phyloP scores from a whole-genome alignment of 495 filamentous ascomycete genomes.

The Entonaema liquescens region DNA sequence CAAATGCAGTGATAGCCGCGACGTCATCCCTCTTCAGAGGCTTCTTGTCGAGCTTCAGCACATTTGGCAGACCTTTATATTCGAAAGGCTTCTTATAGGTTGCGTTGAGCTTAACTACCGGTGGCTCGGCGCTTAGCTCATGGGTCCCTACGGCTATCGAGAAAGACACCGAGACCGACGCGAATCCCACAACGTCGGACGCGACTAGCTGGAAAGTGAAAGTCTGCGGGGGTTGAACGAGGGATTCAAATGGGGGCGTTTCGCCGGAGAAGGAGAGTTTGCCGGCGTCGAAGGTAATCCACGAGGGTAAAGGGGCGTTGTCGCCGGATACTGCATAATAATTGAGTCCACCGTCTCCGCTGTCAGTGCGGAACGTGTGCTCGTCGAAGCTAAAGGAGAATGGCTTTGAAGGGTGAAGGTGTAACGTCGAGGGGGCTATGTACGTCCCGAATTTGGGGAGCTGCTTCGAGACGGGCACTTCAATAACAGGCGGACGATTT shows the following conservation, averaged over 20 bases:
- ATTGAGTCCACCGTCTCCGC: constrained; percentile 41
- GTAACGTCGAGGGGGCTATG: constrained; percentile 51
- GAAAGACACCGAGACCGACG: constrained; percentile 71
- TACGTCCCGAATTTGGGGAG: constrained; percentile 52
- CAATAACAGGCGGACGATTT: constrained; percentile 50
- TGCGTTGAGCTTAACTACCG: constrained; percentile 65
- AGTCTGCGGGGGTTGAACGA: constrained; percentile 71
- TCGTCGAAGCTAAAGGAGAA: constrained; percentile 52
- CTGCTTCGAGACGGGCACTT: constrained; percentile 51
- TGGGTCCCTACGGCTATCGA: constrained; percentile 75
- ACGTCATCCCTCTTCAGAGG: constrained; percentile 58
- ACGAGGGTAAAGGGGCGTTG: constrained; percentile 86
- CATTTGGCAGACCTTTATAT: constrained; percentile 61
- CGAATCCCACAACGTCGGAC: constrained; percentile 81
- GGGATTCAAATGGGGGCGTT: constrained; percentile 69
- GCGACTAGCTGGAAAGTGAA: constrained; percentile 80
- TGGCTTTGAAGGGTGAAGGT: constrained; percentile 47
- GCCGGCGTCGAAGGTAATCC: constrained; percentile 76
- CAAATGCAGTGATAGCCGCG: constrained; percentile 54
- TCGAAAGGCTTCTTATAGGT: constrained; percentile 62
- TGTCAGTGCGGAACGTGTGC: constrained; percentile 50
- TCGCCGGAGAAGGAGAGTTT: constrained; percentile 76
- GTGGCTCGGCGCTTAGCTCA: constrained; percentile 68
- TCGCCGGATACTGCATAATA: constrained; percentile 83
- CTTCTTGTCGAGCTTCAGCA: constrained; percentile 70